A percentile compares a stretch with the other conserved stretches of the same genome.
Conservation (phyloP, 2,329 filamentous ascomycete genomes). For the Colletotrichum filicis region DNA sequence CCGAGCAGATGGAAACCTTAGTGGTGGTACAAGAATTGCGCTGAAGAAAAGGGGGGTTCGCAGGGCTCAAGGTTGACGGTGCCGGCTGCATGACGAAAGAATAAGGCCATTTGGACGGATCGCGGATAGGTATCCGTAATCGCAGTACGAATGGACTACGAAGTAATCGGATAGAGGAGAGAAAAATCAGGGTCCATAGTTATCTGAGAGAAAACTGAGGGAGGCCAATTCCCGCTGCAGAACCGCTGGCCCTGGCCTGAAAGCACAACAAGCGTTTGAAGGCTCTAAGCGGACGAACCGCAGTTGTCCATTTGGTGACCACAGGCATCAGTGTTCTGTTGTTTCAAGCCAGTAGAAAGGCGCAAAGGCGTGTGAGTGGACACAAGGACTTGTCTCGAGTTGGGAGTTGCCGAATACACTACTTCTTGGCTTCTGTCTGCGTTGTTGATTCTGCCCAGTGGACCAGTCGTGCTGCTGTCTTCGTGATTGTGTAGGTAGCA, state of each 20-base stretch:
- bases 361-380: not conserved
- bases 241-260: not conserved
- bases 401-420: not conserved
- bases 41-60: not conserved
- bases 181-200: constrained; percentile 4
- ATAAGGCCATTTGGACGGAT: constrained; percentile 12
- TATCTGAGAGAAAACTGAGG: not conserved
- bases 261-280: constrained; percentile 6
- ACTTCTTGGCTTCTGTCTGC: not conserved
- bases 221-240: not conserved
- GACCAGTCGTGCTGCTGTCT: no score
- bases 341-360: not conserved
- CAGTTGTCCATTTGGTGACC: not conserved
- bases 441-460: not conserved
- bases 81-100: constrained; percentile 23
- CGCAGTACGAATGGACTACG: not conserved
- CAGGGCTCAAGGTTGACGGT: constrained; percentile 22
- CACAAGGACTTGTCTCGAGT: not conserved
- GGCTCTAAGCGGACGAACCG: not conserved
- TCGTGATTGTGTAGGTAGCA: no score
- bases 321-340: not conserved
- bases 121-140: not conserved
- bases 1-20: constrained; percentile 5
- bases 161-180: not conserved
- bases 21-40: not conserved